These are phyloP conservation scores for Talaromyces sp. DNA, from an alignment of 2,329 filamentous ascomycete species.

Conservation along the genomic window DNA sequence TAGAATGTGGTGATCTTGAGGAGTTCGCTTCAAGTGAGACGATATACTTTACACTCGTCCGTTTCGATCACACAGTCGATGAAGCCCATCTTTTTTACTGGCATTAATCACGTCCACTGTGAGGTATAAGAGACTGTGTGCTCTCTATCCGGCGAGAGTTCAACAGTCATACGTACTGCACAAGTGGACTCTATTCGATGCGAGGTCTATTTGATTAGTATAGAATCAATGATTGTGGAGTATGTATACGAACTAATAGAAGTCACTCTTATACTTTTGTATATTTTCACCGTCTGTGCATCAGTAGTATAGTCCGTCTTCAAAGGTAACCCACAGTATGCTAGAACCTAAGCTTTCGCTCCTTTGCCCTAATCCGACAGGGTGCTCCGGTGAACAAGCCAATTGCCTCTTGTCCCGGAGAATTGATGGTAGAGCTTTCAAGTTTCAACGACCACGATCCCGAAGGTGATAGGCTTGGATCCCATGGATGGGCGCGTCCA, in stretches of 20 bases:
- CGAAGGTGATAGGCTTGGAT: neutral
- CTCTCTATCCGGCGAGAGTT: neutral
- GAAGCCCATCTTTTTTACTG: neutral
- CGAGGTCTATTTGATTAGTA: neutral
- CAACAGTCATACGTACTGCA: neutral
- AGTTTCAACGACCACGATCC: neutral
- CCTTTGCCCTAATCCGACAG: slow-evolving; percentile 1
- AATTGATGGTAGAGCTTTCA: neutral
- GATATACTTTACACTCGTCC: neutral
- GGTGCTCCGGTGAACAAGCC: neutral
- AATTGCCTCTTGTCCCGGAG: neutral
- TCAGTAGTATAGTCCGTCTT: neutral
- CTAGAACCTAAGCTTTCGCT: neutral
- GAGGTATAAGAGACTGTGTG: neutral
- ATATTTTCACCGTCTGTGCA: neutral
- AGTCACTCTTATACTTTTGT: neutral
- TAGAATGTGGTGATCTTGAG: neutral
- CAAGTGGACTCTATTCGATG: neutral
- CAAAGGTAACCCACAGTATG: neutral
- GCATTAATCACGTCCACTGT: neutral
- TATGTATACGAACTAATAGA: neutral
- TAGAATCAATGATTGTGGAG: neutral
- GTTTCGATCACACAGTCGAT: neutral
- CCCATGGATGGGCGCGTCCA: neutral
- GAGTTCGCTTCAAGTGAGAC: neutral